Conservation (phyloP, 768 basidiomycete species). For the Tricholoma saponaceum region DNA sequence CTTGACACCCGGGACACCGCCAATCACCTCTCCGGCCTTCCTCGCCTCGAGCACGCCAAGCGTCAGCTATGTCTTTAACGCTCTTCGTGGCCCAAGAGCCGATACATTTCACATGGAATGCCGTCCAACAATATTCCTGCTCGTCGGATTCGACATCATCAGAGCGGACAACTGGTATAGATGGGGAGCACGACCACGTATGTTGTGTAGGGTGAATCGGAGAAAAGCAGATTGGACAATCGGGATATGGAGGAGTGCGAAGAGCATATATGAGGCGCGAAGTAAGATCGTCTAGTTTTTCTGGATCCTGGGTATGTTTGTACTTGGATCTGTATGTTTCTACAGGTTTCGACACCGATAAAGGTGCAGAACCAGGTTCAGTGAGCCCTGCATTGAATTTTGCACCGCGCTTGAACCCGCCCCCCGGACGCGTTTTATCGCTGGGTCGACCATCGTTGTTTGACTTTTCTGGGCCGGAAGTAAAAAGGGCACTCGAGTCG, state of each 20-base stretch:
- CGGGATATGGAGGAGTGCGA: constrained; percentile 66
- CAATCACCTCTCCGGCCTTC: constrained; percentile 65
- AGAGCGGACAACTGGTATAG: constrained; percentile 37
- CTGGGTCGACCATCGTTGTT: not conserved
- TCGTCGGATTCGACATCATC: constrained; percentile 26
- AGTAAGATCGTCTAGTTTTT: constrained; percentile 57
- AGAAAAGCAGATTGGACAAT: constrained; percentile 84
- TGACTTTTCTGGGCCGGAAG: not conserved
- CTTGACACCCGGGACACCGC: constrained; percentile 94
- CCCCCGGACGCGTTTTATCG: not conserved
- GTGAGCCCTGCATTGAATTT: constrained; percentile 35
- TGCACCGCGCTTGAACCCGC: constrained; percentile 22
- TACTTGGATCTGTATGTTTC: constrained; percentile 1
- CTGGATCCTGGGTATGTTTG: constrained; percentile 8
- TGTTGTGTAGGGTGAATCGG: constrained; percentile 72
- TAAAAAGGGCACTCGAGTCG: not conserved
- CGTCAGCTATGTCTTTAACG: constrained; percentile 67
- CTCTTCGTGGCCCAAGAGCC: constrained; percentile 84
- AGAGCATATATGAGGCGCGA: constrained; percentile 66
- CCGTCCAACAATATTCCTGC: constrained; percentile 79
- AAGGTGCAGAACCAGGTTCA: constrained; percentile 6
- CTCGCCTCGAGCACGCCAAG: constrained; percentile 70
- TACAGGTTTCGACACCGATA: constrained; percentile 2
- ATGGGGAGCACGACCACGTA: constrained; percentile 85
- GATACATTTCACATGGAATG: constrained; percentile 90